Evolutionary conservation across 148 eudicot genomes (phyloP).

Genomic region (Drosera capensis): DNA sequence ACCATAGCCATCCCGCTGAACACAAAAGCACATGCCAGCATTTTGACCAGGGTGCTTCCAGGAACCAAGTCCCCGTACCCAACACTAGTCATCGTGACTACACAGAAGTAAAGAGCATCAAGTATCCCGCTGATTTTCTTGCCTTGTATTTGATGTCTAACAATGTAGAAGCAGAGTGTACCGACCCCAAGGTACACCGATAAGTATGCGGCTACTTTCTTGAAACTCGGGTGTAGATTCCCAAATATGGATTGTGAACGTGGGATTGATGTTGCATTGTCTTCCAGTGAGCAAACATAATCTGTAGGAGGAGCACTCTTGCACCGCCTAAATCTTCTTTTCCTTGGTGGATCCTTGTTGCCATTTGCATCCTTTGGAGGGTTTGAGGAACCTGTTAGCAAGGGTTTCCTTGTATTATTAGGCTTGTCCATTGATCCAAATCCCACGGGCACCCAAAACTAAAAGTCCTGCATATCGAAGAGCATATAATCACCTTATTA

Average conservation of each 20-base stretch:
- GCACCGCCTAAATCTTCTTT: constrained; percentile 9
- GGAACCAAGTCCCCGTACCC: constrained; percentile 95
- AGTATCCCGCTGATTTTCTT: constrained; percentile 42
- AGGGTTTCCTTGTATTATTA: background rate
- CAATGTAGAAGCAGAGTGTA: constrained; percentile 41
- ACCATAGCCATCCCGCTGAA: constrained; percentile 71
- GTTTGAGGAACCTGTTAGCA: background rate
- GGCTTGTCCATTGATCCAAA: background rate
- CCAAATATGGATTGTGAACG: constrained; percentile 15
- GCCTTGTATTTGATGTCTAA: constrained; percentile 46
- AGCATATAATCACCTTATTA: too few relatives aligned
- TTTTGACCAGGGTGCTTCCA: constrained; percentile 30
- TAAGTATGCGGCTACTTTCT: constrained; percentile 24
- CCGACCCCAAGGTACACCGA: constrained; percentile 37
- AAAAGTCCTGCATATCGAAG: background rate
- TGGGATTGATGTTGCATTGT: constrained; percentile 8
- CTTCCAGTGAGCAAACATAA: constrained; percentile 5
- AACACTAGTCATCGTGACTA: constrained; percentile 90
- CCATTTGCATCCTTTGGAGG: background rate
- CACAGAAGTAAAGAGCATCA: constrained; percentile 74
- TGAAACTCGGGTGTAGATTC: constrained; percentile 49
- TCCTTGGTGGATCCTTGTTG: background rate
- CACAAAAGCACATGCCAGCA: constrained; percentile 77
- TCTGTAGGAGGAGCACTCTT: constrained; percentile 7
- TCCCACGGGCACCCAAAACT: background rate